Evolutionary conservation across 2,329 filamentous ascomycete species (phyloP), one percentile per base, ranked within the genome.

Genomic region (Xenosphaeropsis pyriputrescens): DNA sequence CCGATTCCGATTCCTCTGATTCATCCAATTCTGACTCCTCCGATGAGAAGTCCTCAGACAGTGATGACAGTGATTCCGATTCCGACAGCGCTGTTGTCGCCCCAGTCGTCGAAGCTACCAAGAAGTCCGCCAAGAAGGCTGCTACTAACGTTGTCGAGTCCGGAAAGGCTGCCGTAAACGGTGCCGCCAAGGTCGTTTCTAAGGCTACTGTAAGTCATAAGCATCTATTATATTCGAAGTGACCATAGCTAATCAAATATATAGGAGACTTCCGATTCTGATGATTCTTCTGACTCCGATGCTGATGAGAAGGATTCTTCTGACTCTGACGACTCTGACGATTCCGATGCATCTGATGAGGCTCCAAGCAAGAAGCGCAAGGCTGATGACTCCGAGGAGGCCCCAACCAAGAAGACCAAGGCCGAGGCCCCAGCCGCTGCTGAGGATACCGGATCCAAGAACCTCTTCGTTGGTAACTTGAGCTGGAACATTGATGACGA

Each of bases 401-500:
- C 59, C 17, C 43, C 36, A 34, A 55, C 63, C 33, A 53, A 58
- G 22, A 50, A 61, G 32, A 74, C 73, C 62, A 72, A 72, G 60
- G 57, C 59, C 46, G 71, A 70, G 60, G 63, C 59, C 32, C 60
- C 64, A 44, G 55, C 50, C 41, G 57, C 41, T 44, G 57, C 47
- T 30, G 57, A 56, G 33, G 58, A 57, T 38, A 55, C 51, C 46
- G 58, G 62, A 32, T 59, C 61, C 47, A 68, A 65, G 57, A 83
- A 80, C 59, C 65, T 85, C 39, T 84, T 83, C 58, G 67, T 82
- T 47, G 79, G 79, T 44, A 79, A 79, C 60, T 63, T 85, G 47
- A 82, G 77, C 56, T 85, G 78, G 78, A 81, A 79, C 56, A 65
- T 84, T 41, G 78, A 83, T 50, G 79, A 84, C 57, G 77, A 79